Conservation (phyloP, 257 asterid species). For the Solanum medicagineum region DNA sequence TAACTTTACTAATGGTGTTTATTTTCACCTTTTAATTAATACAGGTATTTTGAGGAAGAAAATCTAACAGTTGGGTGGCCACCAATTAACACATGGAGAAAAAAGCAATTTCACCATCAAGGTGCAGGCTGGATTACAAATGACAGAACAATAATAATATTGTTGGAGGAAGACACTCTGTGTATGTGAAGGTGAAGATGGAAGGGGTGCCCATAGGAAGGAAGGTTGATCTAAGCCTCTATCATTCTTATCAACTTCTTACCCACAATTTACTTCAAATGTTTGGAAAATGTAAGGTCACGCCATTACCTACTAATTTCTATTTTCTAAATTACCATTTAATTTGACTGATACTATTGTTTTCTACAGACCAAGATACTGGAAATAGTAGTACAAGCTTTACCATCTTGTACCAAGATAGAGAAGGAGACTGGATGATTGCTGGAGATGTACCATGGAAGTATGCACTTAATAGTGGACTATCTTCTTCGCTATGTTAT, state of each 20-base stretch:
- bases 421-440: conserved; percentile 49
- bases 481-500: neutral
- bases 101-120: conserved; percentile 11
- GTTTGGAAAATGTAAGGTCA: conserved; percentile 30
- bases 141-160: neutral
- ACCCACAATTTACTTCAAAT: conserved; percentile 21
- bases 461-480: conserved; percentile 10
- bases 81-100: conserved; percentile 25
- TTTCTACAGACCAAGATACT: conserved; percentile 15
- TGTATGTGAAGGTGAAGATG: conserved; percentile 52
- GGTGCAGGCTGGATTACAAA: conserved; percentile 3
- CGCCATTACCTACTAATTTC: too few species aligned
- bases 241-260: conserved; percentile 25
- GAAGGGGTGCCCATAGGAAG: conserved; percentile 41
- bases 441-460: conserved; percentile 60
- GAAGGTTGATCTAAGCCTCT: conserved; percentile 28
- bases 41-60: conserved; percentile 16
- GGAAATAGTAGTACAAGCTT: conserved; percentile 8
- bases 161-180: conserved; percentile 5
- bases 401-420: conserved; percentile 45
- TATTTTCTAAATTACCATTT: too few species aligned
- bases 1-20: neutral
- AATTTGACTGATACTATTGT: neutral
- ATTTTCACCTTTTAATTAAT: too few species aligned
- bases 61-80: conserved; percentile 29